phyloP scores from a whole-genome alignment of 202 grass and related monocot species.

The Setaria italica region DNA sequence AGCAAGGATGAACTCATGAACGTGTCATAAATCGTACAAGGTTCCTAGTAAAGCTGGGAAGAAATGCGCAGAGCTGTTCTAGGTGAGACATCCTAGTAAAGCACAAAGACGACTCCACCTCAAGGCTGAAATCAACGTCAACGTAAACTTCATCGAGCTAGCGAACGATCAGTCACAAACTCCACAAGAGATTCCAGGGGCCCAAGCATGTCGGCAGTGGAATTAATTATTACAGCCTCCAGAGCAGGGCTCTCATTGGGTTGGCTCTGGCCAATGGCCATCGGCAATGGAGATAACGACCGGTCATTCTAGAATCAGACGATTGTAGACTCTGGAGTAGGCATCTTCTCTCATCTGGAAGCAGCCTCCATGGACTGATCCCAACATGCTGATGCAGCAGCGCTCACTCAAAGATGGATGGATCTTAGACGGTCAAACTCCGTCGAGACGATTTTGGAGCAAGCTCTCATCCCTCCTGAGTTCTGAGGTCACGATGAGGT shows the following conservation, averaged over 20 bases:
- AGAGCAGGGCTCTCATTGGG: neutral
- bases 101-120: too few relatives aligned
- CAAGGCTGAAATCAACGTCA: too few relatives aligned
- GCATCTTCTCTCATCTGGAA: neutral
- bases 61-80: too few relatives aligned
- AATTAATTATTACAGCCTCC: neutral
- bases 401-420: neutral
- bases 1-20: neutral
- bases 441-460: neutral
- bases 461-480: constrained; percentile 7
- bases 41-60: neutral
- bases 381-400: too few relatives aligned
- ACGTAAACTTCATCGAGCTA: too few relatives aligned
- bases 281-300: neutral
- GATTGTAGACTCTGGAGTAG: neutral
- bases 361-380: neutral
- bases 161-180: too few relatives aligned
- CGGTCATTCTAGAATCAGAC: neutral
- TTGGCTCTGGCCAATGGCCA: neutral
- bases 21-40: too few relatives aligned
- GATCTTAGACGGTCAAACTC: neutral
- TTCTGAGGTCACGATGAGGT: constrained; percentile 26
- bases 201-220: too few relatives aligned
- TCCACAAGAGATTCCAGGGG: too few relatives aligned
- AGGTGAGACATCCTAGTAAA: too few relatives aligned